Percentiles rank a stretch among this genome's conserved stretches.
Conservation (phyloP, 495 filamentous ascomycete genomes). For the Penicillium waksmanii region DNA sequence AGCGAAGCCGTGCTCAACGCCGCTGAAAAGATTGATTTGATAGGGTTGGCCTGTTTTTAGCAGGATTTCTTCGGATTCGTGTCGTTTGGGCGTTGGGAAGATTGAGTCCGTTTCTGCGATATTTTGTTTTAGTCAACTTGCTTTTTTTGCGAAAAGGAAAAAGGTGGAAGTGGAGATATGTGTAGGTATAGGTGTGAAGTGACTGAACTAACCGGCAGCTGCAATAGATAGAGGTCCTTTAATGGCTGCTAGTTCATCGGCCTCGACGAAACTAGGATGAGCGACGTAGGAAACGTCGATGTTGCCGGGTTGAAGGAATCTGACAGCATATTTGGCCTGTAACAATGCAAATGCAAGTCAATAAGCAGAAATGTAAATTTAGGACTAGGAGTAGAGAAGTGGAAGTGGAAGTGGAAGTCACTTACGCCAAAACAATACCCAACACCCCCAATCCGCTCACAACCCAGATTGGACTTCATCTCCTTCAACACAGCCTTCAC, state of each 20-base stretch:
- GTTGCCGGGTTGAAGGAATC: constrained; percentile 39
- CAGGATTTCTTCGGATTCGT: constrained; percentile 57
- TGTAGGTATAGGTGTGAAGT: no score
- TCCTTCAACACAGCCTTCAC: constrained; percentile 57
- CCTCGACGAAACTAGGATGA: constrained; percentile 72
- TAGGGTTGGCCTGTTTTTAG: constrained; percentile 61
- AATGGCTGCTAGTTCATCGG: constrained; percentile 69
- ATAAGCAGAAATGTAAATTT: no score
- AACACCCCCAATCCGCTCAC: constrained; percentile 65
- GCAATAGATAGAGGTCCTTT: constrained; percentile 70
- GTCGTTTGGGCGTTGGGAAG: constrained; percentile 68
- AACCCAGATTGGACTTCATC: constrained; percentile 53
- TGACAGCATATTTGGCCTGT: constrained; percentile 53
- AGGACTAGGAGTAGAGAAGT: no score
- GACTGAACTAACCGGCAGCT: constrained; percentile 58
- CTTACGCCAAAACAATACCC: constrained; percentile 78
- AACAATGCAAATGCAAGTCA: neutral
- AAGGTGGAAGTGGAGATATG: no score
- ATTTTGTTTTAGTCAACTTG: neutral
- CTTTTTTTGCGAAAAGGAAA: no score
- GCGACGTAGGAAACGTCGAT: constrained; percentile 67
- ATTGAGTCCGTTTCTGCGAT: constrained; percentile 66
- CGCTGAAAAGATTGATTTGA: constrained; percentile 74
- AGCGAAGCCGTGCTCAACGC: constrained; percentile 74
- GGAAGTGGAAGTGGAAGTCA: neutral